Conservation (phyloP, 75 land plant genomes). For the Sequoiadendron giganteum region DNA sequence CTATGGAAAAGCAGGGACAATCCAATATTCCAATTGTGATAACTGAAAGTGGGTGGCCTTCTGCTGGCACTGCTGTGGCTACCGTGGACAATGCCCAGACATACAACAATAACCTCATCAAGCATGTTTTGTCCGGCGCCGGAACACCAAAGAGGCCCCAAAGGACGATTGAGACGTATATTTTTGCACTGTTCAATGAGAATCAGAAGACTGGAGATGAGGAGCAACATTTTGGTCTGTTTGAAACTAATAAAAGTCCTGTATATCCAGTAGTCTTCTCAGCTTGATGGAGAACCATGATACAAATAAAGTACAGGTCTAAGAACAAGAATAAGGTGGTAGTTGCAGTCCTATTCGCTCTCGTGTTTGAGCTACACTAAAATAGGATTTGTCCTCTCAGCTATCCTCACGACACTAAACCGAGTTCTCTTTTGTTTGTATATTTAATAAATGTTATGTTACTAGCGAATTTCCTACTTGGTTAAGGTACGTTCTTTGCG, state of each 20-base stretch:
- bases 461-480: no score
- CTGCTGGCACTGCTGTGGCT: constrained; percentile 30
- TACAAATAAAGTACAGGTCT: constrained; percentile 11
- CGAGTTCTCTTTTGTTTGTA: no score
- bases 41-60: constrained; percentile 71
- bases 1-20: constrained; percentile 42
- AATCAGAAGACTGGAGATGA: constrained; percentile 29
- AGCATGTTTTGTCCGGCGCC: constrained; percentile 21
- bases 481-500: no score
- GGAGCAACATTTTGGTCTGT: constrained; percentile 52
- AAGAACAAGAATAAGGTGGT: constrained; percentile 13
- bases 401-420: no score
- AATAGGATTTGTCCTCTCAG: no score
- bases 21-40: constrained; percentile 30
- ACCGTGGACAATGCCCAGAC: constrained; percentile 35
- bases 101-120: constrained; percentile 43
- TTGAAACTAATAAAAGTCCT: constrained; percentile 32
- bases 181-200: constrained; percentile 66
- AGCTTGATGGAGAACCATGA: neutral
- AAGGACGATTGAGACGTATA: constrained; percentile 38
- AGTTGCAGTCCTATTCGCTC: constrained; percentile 7
- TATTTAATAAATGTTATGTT: no score
- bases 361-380: constrained; percentile 12
- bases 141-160: constrained; percentile 57
- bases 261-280: constrained; percentile 33